Conservation (phyloP, 2,329 filamentous ascomycete species). For the Penicillium verrucosum region DNA sequence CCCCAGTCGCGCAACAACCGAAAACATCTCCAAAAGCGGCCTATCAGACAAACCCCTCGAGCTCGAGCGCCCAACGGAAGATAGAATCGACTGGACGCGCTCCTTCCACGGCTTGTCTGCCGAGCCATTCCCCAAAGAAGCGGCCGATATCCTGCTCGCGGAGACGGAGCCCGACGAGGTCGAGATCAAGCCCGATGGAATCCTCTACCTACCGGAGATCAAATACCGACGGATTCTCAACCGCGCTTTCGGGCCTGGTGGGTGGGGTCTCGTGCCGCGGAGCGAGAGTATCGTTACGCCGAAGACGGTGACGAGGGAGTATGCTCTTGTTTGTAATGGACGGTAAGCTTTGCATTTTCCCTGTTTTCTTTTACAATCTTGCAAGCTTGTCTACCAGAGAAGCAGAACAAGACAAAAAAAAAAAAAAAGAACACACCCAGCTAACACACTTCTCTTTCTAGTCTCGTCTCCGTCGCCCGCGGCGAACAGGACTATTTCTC, state of each 20-base stretch:
- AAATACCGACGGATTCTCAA: conserved; percentile 94
- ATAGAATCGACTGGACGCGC: conserved; percentile 72
- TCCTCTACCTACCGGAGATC: conserved; percentile 95
- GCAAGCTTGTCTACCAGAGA: neutral
- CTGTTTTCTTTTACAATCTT: neutral
- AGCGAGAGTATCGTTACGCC: conserved; percentile 82
- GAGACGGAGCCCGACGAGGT: conserved; percentile 71
- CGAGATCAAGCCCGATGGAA: conserved; percentile 96
- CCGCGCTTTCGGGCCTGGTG: conserved; percentile 85
- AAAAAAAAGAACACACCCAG: neutral
- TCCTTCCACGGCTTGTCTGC: conserved; percentile 78
- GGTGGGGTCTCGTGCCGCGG: conserved; percentile 88
- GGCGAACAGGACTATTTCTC: conserved; percentile 94
- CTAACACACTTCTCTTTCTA: conserved; percentile 37
- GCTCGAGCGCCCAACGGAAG: conserved; percentile 27
- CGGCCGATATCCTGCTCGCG: conserved; percentile 64
- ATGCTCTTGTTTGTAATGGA: conserved; percentile 83
- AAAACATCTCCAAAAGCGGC: conserved; percentile 40
- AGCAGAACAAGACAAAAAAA: neutral
- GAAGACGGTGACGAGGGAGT: conserved; percentile 81
- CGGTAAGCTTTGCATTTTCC: conserved; percentile 54
- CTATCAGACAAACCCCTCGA: conserved; percentile 37
- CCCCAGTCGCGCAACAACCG: conserved; percentile 31
- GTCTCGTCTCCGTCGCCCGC: conserved; percentile 85
- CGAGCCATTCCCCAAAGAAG: conserved; percentile 67